These are phyloP conservation scores for Solanum hybrid DNA, from an alignment of 305 asterid genomes.

Conservation along the genomic window DNA sequence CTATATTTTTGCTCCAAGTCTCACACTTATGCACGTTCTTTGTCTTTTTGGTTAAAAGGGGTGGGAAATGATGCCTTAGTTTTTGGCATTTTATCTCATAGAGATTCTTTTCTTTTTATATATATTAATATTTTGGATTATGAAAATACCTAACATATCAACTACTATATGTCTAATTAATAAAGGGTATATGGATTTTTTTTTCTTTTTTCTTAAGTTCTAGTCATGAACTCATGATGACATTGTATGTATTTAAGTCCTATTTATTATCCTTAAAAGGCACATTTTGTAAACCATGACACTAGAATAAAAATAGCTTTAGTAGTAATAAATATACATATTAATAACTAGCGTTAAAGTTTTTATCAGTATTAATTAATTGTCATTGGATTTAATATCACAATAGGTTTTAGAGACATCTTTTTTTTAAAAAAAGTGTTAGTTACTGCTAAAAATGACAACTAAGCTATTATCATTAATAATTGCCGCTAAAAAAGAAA, in stretches of 20 bases:
- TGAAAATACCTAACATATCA: neutral
- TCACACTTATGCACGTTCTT: constrained; percentile 35
- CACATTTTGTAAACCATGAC: neutral
- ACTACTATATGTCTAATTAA: neutral
- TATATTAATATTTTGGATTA: neutral
- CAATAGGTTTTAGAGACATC: rapidly evolving
- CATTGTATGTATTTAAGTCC: too few relatives aligned
- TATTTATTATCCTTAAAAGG: neutral
- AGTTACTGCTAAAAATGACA: neutral
- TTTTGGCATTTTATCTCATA: neutral
- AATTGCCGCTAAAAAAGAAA: too few relatives aligned
- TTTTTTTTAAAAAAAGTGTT: too few relatives aligned
- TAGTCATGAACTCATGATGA: neutral
- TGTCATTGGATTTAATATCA: rapidly evolving
- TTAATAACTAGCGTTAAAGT: too few relatives aligned
- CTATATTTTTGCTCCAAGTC: constrained; percentile 14
- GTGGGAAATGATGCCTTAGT: constrained; percentile 4
- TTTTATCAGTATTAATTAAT: too few relatives aligned
- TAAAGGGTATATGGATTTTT: neutral
- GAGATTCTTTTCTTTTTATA: neutral
- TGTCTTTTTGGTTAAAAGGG: constrained; percentile 10
- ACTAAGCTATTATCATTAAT: too few relatives aligned
- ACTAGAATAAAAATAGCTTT: too few relatives aligned
- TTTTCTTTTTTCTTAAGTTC: neutral
- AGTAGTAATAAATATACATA: neutral